phyloP scores from a whole-genome alignment of 1,284 basidiomycete species.

The Porogramme epimiltina region DNA sequence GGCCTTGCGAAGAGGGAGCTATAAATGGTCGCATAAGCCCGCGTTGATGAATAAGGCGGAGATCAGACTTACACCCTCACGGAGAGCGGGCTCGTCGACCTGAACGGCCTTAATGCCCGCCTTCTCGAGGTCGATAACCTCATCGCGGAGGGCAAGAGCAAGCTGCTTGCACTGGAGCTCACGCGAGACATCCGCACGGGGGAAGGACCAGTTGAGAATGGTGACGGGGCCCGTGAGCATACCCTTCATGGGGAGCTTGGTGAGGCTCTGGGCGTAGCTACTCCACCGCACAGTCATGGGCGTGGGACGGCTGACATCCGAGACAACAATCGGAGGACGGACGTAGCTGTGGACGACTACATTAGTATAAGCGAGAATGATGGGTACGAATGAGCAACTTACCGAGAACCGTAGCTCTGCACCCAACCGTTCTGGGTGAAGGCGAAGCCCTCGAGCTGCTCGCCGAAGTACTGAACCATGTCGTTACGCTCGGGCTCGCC shows the following conservation, averaged over 20 bases:
- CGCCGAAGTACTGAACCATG: slow-evolving; percentile 99
- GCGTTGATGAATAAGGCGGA: neutral
- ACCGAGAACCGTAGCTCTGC: slow-evolving; percentile 95
- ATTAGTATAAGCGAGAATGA: slow-evolving; percentile 8
- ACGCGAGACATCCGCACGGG: slow-evolving; percentile 95
- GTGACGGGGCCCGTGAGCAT: slow-evolving; percentile 98
- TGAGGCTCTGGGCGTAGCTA: slow-evolving; percentile 94
- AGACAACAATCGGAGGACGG: slow-evolving; percentile 98
- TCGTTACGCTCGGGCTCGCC: slow-evolving; percentile 99
- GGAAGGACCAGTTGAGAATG: slow-evolving; percentile 99
- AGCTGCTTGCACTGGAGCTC: slow-evolving; percentile 99
- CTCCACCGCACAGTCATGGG: slow-evolving; percentile 99
- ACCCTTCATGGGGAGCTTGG: slow-evolving; percentile 97
- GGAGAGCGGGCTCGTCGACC: slow-evolving; percentile 99
- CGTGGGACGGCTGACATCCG: slow-evolving; percentile 91
- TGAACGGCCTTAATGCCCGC: slow-evolving; percentile 98
- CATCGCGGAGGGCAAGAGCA: slow-evolving; percentile 97
- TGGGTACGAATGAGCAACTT: slow-evolving; percentile 26
- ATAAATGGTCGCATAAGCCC: slow-evolving; percentile 7
- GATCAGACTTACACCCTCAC: slow-evolving; percentile 80
- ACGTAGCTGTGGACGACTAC: slow-evolving; percentile 80
- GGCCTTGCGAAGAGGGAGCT: slow-evolving; percentile 89
- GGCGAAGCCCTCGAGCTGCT: slow-evolving; percentile 94
- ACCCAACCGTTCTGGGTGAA: slow-evolving; percentile 99
- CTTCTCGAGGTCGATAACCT: slow-evolving; percentile 97